A percentile compares a stretch with the other conserved stretches of the same genome.
These are phyloP conservation scores for Paxillus involutus DNA, from an alignment of 768 basidiomycete species.

Conservation along the genomic window DNA sequence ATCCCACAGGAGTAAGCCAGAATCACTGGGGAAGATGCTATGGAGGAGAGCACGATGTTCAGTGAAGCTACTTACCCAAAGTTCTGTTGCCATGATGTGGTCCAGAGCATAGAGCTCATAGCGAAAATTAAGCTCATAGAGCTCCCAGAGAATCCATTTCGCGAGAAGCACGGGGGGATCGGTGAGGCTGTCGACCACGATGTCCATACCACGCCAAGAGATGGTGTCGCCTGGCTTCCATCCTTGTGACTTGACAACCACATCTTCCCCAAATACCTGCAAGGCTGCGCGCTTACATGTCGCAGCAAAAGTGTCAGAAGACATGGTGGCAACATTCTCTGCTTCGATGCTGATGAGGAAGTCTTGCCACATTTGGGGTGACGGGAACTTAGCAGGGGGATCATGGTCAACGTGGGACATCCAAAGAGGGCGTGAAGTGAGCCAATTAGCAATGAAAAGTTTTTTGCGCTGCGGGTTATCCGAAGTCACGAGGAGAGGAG, in stretches of 20 bases:
- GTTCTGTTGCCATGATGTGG: background rate
- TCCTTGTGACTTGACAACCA: no score
- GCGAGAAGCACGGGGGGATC: background rate
- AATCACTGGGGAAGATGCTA: background rate
- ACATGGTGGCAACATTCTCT: background rate
- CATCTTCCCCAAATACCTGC: background rate
- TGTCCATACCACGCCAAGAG: background rate
- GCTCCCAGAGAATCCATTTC: conserved; percentile 18
- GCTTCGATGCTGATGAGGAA: conserved; percentile 5
- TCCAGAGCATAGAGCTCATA: conserved; percentile 20
- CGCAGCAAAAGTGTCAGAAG: background rate
- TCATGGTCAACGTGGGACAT: background rate
- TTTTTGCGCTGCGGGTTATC: background rate
- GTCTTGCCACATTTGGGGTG: conserved; percentile 8
- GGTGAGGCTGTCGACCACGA: background rate
- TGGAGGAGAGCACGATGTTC: background rate
- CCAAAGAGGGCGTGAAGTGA: conserved; percentile 1
- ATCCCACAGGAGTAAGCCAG: background rate
- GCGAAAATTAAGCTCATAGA: conserved; percentile 18
- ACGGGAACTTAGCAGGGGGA: conserved; percentile 1
- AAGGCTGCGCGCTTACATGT: background rate
- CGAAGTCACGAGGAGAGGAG: background rate
- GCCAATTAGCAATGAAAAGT: conserved; percentile 7
- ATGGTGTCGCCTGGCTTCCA: background rate
- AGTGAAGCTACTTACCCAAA: no score